Base-by-base conservation (phyloP, 768 basidiomycete genomes). In the Inosperma sp. region DNA sequence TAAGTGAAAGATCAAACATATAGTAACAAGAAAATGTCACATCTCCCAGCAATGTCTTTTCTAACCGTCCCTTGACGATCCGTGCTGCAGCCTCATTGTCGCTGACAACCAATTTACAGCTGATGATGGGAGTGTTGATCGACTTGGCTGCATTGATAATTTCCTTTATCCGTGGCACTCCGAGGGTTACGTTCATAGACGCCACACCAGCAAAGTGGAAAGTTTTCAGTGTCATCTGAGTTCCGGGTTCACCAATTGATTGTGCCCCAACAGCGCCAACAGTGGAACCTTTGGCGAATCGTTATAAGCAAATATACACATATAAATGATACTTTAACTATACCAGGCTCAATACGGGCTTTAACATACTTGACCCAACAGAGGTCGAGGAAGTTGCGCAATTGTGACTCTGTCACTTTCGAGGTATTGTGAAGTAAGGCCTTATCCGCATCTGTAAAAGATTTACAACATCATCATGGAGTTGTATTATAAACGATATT, bases 201-300 rank as follows among this genome's bases (percentile, higher is more conserved):
- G 96, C 96, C 55, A 99, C 95, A 72, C 96, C 96, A 60, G 96
- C 96, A 69, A 98, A 99, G 77, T 99, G 96, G 83, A 99, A 99
- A 49, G 96, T 98, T 72, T 98, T 98, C 57, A 98, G 69, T 2
- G 95, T 98, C 96, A 99, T 99, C 65, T 99, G 96, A 0, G 96
- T 99, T 34, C 95, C 96, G 1, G 96, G 96, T 69, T 99, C 96
- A 62, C 96, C 96, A 56, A 99, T 98, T 1, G 96, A 98, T 64
- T 99, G 96, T 5, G 96, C 96, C 4, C 95, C 96, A 34, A 99
- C 93, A 25, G 96, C 96, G 23, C 96, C 96, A 16, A 99, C 96
- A 16, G 96, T 98, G 0, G 95, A 97, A 8, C 94, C 93, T 91
- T 48, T 7, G 5, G 36, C 36, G 25, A 39, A 13, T 33, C 34